These are phyloP conservation scores for Metschnikowia matae DNA, from an alignment of 805 yeast species.

Conservation along the genomic window DNA sequence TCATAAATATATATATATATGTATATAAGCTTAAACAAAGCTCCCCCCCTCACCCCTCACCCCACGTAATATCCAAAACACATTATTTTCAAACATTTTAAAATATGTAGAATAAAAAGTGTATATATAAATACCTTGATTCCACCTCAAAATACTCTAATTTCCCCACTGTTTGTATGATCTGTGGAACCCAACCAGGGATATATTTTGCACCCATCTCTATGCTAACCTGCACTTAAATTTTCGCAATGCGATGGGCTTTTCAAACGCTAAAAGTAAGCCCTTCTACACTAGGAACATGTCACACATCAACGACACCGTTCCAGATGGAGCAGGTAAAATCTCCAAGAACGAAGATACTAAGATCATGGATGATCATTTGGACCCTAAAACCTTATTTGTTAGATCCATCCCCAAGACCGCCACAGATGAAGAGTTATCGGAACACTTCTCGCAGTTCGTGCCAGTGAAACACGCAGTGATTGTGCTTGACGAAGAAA, in stretches of 20 bases:
- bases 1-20: too few species aligned
- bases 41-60: too few species aligned
- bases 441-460: conserved; percentile 84
- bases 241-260: conserved; percentile 6
- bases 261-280: background rate
- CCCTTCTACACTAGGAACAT: background rate
- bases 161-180: too few species aligned
- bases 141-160: too few species aligned
- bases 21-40: too few species aligned
- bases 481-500: conserved; percentile 72
- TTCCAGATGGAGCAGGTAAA: background rate
- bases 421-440: conserved; percentile 76
- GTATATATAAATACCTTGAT: too few species aligned
- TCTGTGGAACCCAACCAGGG: background rate
- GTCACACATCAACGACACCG: background rate
- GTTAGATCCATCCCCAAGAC: conserved; percentile 80
- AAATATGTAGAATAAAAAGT: too few species aligned
- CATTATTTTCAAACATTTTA: background rate
- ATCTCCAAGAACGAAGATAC: background rate
- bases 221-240: background rate
- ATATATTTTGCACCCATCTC: conserved; percentile 2
- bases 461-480: conserved; percentile 96
- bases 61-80: background rate
- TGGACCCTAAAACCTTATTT: conserved; percentile 67
- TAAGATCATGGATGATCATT: conserved; percentile 22